These are phyloP conservation scores for Clavispora phyllophila DNA, from an alignment of 805 yeast genomes.

Conservation along the genomic window DNA sequence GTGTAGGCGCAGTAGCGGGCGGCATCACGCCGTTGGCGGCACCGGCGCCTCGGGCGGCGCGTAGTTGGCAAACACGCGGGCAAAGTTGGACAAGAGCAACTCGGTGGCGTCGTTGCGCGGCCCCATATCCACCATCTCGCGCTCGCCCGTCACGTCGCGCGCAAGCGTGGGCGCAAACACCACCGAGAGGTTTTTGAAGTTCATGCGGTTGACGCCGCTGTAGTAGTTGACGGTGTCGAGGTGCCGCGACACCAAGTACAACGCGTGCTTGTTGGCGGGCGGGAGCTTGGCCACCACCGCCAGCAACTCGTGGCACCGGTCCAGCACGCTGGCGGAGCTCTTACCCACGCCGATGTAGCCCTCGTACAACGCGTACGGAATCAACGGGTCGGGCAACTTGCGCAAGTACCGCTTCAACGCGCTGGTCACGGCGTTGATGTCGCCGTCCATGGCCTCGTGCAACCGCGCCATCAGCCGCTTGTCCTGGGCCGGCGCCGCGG, in stretches of 20 bases:
- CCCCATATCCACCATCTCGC: conserved; percentile 82
- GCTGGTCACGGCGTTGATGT: conserved; percentile 81
- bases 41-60: background rate
- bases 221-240: conserved; percentile 52
- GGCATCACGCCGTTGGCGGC: background rate
- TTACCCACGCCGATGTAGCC: conserved; percentile 49
- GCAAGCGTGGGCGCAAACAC: conserved; percentile 94
- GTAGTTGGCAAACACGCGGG: conserved; percentile 28
- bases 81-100: conserved; percentile 51
- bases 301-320: conserved; percentile 38
- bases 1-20: too few species aligned
- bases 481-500: conserved; percentile 23
- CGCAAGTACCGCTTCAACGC: conserved; percentile 85
- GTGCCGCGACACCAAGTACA: conserved; percentile 59
- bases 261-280: conserved; percentile 54
- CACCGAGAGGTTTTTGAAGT: conserved; percentile 71
- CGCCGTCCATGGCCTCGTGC: conserved; percentile 46
- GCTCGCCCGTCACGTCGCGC: conserved; percentile 70
- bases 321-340: conserved; percentile 10
- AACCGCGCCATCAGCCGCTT: conserved; percentile 29
- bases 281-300: conserved; percentile 54
- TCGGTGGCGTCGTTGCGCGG: conserved; percentile 75
- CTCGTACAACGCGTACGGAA: conserved; percentile 66
- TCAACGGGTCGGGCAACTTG: conserved; percentile 78
- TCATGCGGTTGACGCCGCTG: conserved; percentile 70